Percentiles rank a stretch among this genome's conserved stretches.
Conservation (phyloP, 441 rosid species). For the Populus hybrid region DNA sequence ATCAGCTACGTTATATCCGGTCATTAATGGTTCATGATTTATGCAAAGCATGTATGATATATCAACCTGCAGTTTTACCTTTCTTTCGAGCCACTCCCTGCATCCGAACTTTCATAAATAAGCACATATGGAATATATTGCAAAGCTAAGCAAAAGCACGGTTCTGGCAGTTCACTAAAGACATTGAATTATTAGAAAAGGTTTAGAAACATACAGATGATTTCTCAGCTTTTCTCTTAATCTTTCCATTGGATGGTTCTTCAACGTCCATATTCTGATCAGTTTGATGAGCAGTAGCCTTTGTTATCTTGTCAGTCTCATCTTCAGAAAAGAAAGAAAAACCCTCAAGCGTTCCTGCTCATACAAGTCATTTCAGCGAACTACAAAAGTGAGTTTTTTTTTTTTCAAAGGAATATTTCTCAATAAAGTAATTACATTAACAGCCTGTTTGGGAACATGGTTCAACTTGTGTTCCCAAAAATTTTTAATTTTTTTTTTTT, state of each 20-base stretch:
- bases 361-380: constrained; percentile 13
- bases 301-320: constrained; percentile 59
- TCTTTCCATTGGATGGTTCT: constrained; percentile 46
- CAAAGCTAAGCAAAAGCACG: background rate
- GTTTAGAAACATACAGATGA: constrained; percentile 44
- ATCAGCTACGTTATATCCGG: background rate
- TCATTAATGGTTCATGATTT: background rate
- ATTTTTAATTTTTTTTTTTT: too few species aligned
- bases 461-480: too few species aligned
- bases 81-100: constrained; percentile 52
- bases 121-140: background rate
- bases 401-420: background rate
- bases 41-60: too few species aligned
- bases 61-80: constrained; percentile 37
- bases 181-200: background rate
- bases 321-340: constrained; percentile 84
- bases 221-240: constrained; percentile 61
- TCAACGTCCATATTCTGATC: constrained; percentile 53
- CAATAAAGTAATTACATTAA: background rate
- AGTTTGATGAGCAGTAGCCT: constrained; percentile 38
- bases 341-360: constrained; percentile 80
- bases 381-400: background rate
- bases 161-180: background rate
- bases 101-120: constrained; percentile 15
- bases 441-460: too few species aligned